A percentile compares a stretch with the other conserved stretches of the same genome.
phyloP scores from a whole-genome alignment of 1,139 yeast genomes.

The Saccharomyces hybrid region DNA sequence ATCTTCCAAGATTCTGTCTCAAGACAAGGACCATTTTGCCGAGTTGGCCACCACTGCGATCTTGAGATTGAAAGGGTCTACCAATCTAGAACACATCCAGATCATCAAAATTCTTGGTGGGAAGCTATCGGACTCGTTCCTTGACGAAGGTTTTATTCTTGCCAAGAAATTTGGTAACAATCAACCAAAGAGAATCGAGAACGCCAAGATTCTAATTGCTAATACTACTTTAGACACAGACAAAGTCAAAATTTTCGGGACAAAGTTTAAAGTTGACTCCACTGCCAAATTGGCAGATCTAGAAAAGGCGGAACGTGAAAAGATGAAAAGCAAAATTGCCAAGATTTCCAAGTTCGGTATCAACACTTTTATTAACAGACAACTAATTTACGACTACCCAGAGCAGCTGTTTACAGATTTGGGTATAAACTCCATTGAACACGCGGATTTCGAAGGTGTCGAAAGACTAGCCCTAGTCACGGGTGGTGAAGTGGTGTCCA shows the following conservation, averaged over 20 bases:
- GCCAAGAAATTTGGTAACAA: conserved; percentile 89
- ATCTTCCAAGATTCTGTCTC: conserved; percentile 88
- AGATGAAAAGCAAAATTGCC: conserved; percentile 85
- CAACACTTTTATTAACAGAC: conserved; percentile 89
- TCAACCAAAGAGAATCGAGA: conserved; percentile 78
- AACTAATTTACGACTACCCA: conserved; percentile 94
- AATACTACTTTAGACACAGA: conserved; percentile 97
- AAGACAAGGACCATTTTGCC: conserved; percentile 85
- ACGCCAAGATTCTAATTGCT: conserved; percentile 84
- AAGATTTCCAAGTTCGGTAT: conserved; percentile 77
- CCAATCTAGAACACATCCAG: conserved; percentile 92
- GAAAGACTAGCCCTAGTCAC: conserved; percentile 94
- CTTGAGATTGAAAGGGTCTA: conserved; percentile 81
- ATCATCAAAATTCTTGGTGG: conserved; percentile 93
- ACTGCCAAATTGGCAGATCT: conserved; percentile 91
- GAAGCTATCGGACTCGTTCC: conserved; percentile 78
- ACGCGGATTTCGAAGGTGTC: conserved; percentile 97
- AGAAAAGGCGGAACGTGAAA: conserved; percentile 89
- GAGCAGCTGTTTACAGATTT: conserved; percentile 89
- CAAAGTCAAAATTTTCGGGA: conserved; percentile 94
- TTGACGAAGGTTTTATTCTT: conserved; percentile 91
- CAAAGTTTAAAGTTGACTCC: conserved; percentile 93
- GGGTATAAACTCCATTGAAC: conserved; percentile 86
- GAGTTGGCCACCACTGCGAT: conserved; percentile 92
- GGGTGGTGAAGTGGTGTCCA: conserved; percentile 96